Evolutionary conservation across 768 basidiomycete genomes (phyloP).

Genomic region (Sarcodon sp.): DNA sequence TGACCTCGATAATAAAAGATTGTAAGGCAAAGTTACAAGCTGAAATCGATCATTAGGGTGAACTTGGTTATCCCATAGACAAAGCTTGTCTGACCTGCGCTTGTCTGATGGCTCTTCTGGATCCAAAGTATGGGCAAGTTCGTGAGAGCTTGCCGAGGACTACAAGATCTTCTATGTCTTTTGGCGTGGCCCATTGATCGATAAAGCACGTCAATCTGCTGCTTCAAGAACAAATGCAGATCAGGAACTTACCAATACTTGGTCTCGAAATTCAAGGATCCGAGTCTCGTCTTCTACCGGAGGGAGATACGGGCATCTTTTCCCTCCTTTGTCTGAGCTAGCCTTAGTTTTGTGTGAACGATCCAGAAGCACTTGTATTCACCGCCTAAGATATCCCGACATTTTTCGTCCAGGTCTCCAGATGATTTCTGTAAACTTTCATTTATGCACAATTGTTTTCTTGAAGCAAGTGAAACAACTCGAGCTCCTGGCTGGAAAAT

Average conservation of each 20-base stretch:
- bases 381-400: conserved; percentile 73
- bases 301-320: conserved; percentile 71
- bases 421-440: conserved; percentile 51
- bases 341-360: neutral
- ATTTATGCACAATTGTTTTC: conserved; percentile 90
- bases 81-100: conserved; percentile 49
- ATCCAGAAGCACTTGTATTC: neutral
- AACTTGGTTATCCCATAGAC: neutral
- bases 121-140: conserved; percentile 90
- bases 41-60: conserved; percentile 15
- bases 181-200: conserved; percentile 57
- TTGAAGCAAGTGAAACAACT: conserved; percentile 77
- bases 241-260: conserved; percentile 50
- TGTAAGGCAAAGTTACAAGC: conserved; percentile 92
- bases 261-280: conserved; percentile 79
- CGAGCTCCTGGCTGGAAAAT: conserved; percentile 24
- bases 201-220: neutral
- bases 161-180: conserved; percentile 92
- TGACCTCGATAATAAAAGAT: conserved; percentile 70
- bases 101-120: conserved; percentile 76
- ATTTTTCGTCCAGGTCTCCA: conserved; percentile 77
- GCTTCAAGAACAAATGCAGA: neutral
- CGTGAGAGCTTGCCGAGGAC: conserved; percentile 49
- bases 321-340: conserved; percentile 40
- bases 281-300: conserved; percentile 47